Percentiles rank a stretch among this genome's conserved stretches.
These are phyloP conservation scores for Fusarium sp. DNA, from an alignment of 2,329 filamentous ascomycete genomes.

Conservation along the genomic window DNA sequence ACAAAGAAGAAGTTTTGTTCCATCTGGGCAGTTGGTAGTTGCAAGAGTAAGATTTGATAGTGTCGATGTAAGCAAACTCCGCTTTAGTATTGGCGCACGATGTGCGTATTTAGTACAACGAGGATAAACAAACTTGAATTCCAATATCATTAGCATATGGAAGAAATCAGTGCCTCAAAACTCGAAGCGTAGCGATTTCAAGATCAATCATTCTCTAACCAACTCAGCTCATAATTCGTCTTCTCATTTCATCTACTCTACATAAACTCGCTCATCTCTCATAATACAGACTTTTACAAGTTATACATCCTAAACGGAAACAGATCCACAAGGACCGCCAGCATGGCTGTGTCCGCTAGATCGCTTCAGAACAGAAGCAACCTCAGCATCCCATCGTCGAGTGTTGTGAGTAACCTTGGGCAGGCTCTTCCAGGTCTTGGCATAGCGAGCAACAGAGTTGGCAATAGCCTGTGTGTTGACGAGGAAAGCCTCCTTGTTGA, in stretches of 20 bases:
- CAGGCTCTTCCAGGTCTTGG: slow-evolving; percentile 49
- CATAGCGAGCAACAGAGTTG: slow-evolving; percentile 52
- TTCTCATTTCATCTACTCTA: slow-evolving; percentile 26
- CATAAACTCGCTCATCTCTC: slow-evolving; percentile 9
- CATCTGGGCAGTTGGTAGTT: neutral
- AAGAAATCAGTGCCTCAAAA: neutral
- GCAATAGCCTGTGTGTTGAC: slow-evolving; percentile 55
- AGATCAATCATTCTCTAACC: neutral
- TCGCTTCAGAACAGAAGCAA: slow-evolving; percentile 42
- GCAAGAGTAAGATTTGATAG: neutral
- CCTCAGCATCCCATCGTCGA: slow-evolving; percentile 44
- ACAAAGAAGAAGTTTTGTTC: slow-evolving; percentile 9
- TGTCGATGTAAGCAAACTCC: neutral
- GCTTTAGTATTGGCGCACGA: neutral
- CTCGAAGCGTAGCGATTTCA: accelerated
- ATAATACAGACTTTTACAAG: slow-evolving; percentile 16
- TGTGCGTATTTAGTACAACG: neutral
- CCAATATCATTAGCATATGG: neutral
- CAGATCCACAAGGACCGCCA: slow-evolving; percentile 42
- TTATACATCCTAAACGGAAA: neutral
- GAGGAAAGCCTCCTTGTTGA: slow-evolving; percentile 54
- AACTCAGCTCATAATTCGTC: slow-evolving; percentile 11
- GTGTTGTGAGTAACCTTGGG: slow-evolving; percentile 40
- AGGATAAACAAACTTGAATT: neutral
- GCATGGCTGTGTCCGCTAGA: slow-evolving; percentile 35